Percentiles rank a stretch among this genome's conserved stretches.
phyloP scores from a whole-genome alignment of 2,329 filamentous ascomycete species.

The Ophiostoma piceae region DNA sequence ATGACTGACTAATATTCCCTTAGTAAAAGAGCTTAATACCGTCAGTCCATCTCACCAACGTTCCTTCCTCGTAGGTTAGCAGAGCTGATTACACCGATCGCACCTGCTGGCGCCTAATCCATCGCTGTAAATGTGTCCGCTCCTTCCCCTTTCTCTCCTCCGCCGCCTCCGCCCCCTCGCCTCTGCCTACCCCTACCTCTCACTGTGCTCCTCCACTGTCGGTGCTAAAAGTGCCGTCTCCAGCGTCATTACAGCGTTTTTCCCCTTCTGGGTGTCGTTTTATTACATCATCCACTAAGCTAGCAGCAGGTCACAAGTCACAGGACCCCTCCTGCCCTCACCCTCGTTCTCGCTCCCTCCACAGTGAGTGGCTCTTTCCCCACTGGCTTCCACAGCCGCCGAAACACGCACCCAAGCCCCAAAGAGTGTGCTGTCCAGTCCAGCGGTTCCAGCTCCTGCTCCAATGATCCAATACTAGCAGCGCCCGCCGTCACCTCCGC shows the following conservation, averaged over 20 bases:
- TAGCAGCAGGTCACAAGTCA: slow-evolving; percentile 15
- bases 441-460: neutral
- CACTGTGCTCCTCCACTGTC: neutral
- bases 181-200: neutral
- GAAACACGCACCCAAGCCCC: slow-evolving; percentile 13
- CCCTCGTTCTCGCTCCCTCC: neutral
- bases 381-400: slow-evolving; percentile 19
- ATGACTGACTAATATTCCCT: too few relatives aligned
- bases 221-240: neutral
- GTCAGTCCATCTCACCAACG: too few relatives aligned
- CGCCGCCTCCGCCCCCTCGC: neutral
- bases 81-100: neutral
- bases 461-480: neutral
- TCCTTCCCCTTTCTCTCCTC: neutral
- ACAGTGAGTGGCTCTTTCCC: slow-evolving; percentile 13
- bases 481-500: neutral
- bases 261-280: neutral
- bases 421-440: neutral
- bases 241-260: neutral
- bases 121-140: neutral
- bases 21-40: too few relatives aligned
- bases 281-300: slow-evolving; percentile 25
- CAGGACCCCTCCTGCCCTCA: slow-evolving; percentile 16
- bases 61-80: too few relatives aligned
- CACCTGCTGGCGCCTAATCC: neutral